Conservation (phyloP, 106 monocot genomes). For the Posidonia australis region DNA sequence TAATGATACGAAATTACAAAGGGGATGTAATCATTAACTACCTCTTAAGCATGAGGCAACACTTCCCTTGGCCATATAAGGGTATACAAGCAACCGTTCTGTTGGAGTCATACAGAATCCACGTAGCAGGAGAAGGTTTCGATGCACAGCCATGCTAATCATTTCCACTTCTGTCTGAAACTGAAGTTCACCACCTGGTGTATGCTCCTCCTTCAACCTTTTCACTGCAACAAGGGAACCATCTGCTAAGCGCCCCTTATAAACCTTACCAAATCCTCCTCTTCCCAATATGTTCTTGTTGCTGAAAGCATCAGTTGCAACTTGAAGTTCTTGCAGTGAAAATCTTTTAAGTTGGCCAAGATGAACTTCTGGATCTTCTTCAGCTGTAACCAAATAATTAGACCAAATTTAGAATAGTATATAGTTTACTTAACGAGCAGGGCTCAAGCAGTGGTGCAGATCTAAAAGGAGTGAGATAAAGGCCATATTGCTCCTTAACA, state of each 20-base stretch:
- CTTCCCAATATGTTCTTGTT: constrained; percentile 36
- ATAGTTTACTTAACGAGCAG: no score
- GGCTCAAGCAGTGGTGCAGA: not conserved
- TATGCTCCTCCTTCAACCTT: constrained; percentile 31
- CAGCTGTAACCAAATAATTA: constrained; percentile 12
- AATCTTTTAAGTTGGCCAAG: constrained; percentile 36
- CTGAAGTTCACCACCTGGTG: constrained; percentile 34
- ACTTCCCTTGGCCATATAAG: constrained; percentile 42
- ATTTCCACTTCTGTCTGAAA: constrained; percentile 63
- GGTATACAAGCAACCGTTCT: constrained; percentile 35
- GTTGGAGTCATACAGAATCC: constrained; percentile 37
- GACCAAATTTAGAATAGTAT: no score
- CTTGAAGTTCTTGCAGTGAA: constrained; percentile 28
- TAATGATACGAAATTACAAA: no score
- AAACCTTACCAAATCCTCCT: constrained; percentile 66
- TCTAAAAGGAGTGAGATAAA: not conserved
- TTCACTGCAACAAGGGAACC: constrained; percentile 40
- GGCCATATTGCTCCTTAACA: not conserved
- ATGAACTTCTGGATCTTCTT: constrained; percentile 37
- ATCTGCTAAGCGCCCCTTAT: constrained; percentile 57
- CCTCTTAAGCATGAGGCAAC: constrained; percentile 34
- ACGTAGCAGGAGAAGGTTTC: constrained; percentile 23
- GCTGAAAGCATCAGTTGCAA: constrained; percentile 34
- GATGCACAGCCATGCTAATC: constrained; percentile 45
- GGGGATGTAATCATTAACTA: no score